A percentile compares a stretch with the other conserved stretches of the same genome.
phyloP scores from a whole-genome alignment of 2,329 filamentous ascomycete genomes.

The Trichoderma semiorbis region DNA sequence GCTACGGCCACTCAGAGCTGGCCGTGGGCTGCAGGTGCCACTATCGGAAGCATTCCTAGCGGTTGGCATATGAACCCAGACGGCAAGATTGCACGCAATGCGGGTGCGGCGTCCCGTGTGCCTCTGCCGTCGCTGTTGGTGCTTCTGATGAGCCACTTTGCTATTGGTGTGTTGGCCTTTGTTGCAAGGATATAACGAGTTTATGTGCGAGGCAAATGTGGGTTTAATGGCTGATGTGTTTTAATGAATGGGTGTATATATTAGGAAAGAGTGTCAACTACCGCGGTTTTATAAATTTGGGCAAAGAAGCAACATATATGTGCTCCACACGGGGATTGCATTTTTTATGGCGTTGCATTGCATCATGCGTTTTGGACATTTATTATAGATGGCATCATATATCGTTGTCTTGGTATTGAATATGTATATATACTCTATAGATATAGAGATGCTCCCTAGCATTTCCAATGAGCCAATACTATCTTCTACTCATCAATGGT shows the following conservation, averaged over 20 bases:
- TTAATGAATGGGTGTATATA: conserved; percentile 11
- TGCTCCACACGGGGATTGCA: conserved; percentile 12
- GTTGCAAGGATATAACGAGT: conserved; percentile 10
- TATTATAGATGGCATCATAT: background rate
- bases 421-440: background rate
- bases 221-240: background rate
- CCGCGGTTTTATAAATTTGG: background rate
- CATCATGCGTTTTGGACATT: background rate
- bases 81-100: conserved; percentile 73
- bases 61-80: conserved; percentile 77
- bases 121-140: conserved; percentile 24
- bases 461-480: background rate
- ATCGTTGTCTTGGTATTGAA: background rate
- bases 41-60: conserved; percentile 61
- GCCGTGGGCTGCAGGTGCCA: conserved; percentile 62
- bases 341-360: background rate
- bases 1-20: conserved; percentile 57
- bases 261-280: background rate
- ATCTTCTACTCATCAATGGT: background rate
- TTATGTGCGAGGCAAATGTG: background rate
- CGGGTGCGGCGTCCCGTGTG: conserved; percentile 39
- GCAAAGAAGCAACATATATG: background rate
- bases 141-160: conserved; percentile 27
- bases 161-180: conserved; percentile 27
- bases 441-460: background rate